Evolutionary conservation across 2,329 filamentous ascomycete species (phyloP).

Genomic region (Magnaporthiopsis poae): DNA sequence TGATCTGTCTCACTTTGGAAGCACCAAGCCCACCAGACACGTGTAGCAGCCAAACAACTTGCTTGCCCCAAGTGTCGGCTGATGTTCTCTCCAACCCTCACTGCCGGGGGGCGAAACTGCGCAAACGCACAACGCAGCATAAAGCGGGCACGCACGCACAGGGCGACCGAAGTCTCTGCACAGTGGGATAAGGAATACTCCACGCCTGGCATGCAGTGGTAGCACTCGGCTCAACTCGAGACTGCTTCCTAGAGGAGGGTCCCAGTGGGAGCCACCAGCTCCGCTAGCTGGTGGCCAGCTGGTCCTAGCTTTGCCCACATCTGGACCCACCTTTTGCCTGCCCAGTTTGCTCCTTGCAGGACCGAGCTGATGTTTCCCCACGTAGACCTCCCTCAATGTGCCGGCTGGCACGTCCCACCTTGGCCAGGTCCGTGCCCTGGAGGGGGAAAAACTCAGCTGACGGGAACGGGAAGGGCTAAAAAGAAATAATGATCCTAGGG

Average conservation of each 20-base stretch:
- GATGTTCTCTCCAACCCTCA: background rate
- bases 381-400: background rate
- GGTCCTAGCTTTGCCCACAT: background rate
- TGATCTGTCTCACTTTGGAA: background rate
- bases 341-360: background rate
- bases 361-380: background rate
- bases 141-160: background rate
- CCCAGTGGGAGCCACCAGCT: background rate
- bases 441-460: background rate
- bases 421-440: background rate
- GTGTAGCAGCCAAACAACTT: background rate
- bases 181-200: constrained; percentile 10
- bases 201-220: constrained; percentile 12
- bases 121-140: background rate
- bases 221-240: constrained; percentile 15
- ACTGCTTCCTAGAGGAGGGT: background rate
- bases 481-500: background rate
- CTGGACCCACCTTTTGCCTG: background rate
- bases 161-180: constrained; percentile 12
- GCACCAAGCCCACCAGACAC: background rate
- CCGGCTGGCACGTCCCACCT: background rate
- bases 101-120: background rate
- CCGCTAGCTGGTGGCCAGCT: background rate
- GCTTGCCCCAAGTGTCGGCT: background rate
- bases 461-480: background rate